Base-by-base conservation (phyloP, 495 filamentous ascomycete genomes). In the Penicillium canariense region DNA sequence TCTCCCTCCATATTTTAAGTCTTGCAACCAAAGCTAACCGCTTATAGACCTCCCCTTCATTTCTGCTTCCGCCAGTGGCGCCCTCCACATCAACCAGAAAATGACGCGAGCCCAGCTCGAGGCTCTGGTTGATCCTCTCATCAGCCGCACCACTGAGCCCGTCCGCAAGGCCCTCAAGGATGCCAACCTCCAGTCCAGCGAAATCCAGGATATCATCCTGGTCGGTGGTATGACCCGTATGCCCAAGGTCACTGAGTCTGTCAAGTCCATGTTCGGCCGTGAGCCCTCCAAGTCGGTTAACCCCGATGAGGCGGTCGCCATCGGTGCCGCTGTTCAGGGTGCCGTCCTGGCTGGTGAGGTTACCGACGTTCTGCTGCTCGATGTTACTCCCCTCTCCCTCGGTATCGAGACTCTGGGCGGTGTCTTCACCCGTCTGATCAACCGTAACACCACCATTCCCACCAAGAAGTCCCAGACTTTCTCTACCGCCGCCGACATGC, bases 151-250 rank as follows among this genome's bases (percentile, higher is more conserved):
- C 54, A 77, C 91, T 54, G 94, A 96, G 60, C 94, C 94, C 45
- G 93, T 96, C 56, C 89, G 91, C 70, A 97, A 97, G 84, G 94
- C 94, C 28, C 80, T 98, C 25, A 97, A 97, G 84, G 94, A 98
- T 74, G 95, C 94, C 70, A 87, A 87, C 71, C 85, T 98, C 40
- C 83, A 91, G 77, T 85, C 94, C 58, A 91, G 89, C 76, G 95
- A 98, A 50, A 96, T 98, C 74, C 91, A 98, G 78, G 94, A 98
- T 68, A 90, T 98, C 64, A 97, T 98, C 71, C 87, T 98, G 23
- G 94, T 98, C 50, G 94, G 94, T 84, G 94, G 94, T 77, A 97
- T 97, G 94, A 97, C 95, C 61, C 95, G 94, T 79, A 98, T 98
- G 94, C 94, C 94, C 66, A 98, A 97, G 86, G 94, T 98, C 64